Evolutionary conservation across 306 rosid species (phyloP).

Genomic region (Vigna trinervia): DNA sequence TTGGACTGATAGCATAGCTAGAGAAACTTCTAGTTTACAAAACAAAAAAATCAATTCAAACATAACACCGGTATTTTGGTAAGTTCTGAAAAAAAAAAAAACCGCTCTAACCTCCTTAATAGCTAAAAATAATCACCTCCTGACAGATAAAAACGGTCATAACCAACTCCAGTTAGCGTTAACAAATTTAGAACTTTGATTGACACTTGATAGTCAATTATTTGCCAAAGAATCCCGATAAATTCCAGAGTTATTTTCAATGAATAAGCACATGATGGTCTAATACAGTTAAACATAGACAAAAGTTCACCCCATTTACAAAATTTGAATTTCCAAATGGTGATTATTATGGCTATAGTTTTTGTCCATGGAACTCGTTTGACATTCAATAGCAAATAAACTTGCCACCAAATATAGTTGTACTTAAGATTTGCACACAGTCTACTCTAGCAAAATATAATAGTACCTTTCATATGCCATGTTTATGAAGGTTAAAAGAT

Average conservation of each 20-base stretch:
- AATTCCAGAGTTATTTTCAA: neutral
- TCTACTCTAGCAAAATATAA: neutral
- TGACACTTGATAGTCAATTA: conserved; percentile 30
- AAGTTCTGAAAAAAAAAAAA: conserved; percentile 32
- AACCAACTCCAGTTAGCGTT: conserved; percentile 21
- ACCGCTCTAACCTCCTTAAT: conserved; percentile 30
- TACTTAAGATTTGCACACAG: conserved; percentile 5
- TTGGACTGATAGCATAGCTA: conserved; percentile 6
- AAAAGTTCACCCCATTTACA: neutral
- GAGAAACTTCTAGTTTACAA: neutral
- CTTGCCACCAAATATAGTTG: conserved; percentile 2
- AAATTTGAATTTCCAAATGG: conserved; percentile 13
- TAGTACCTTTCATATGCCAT: neutral
- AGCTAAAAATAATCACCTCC: conserved; percentile 17
- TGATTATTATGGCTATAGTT: conserved; percentile 14
- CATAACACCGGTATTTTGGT: neutral
- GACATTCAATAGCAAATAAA: conserved; percentile 6
- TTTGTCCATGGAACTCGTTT: conserved; percentile 14
- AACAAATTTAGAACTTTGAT: neutral
- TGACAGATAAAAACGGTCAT: conserved; percentile 13
- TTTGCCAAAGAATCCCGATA: conserved; percentile 1
- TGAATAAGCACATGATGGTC: neutral
- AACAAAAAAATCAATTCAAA: neutral
- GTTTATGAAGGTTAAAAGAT: conserved; percentile 16
- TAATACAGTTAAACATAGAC: conserved; percentile 24